These are phyloP conservation scores for Fusarium veterinarium DNA, from an alignment of 2,329 filamentous ascomycete species.

Conservation along the genomic window DNA sequence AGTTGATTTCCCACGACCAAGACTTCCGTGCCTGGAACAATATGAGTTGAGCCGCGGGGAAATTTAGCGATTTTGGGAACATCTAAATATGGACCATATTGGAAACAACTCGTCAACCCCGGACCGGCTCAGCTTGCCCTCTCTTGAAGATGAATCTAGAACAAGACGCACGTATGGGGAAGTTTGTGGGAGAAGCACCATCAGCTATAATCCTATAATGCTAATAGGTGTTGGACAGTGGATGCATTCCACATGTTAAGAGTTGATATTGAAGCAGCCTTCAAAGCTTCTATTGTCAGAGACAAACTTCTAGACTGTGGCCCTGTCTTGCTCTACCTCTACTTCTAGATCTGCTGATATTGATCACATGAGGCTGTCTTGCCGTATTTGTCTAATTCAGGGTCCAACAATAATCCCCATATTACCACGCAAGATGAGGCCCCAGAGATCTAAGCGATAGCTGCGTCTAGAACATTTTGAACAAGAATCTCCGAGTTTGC, in stretches of 20 bases:
- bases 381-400: background rate
- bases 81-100: background rate
- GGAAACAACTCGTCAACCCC: background rate
- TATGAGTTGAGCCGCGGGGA: background rate
- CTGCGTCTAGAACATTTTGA: slow-evolving; percentile 20
- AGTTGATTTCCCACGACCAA: slow-evolving; percentile 10
- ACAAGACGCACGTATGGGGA: slow-evolving; percentile 14
- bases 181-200: background rate
- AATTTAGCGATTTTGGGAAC: slow-evolving; percentile 3
- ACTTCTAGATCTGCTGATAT: background rate
- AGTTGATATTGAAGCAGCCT: background rate
- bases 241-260: background rate
- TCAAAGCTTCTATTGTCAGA: background rate
- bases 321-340: background rate
- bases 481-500: slow-evolving; percentile 23
- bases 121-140: background rate
- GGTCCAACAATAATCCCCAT: background rate
- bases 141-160: background rate
- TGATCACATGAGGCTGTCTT: background rate
- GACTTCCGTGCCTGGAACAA: background rate
- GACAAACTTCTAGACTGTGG: background rate
- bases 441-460: background rate
- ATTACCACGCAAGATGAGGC: background rate
- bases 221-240: background rate
- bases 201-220: background rate